These are phyloP conservation scores for Metschnikowia dekortorum DNA, from an alignment of 805 yeast species.

Conservation along the genomic window DNA sequence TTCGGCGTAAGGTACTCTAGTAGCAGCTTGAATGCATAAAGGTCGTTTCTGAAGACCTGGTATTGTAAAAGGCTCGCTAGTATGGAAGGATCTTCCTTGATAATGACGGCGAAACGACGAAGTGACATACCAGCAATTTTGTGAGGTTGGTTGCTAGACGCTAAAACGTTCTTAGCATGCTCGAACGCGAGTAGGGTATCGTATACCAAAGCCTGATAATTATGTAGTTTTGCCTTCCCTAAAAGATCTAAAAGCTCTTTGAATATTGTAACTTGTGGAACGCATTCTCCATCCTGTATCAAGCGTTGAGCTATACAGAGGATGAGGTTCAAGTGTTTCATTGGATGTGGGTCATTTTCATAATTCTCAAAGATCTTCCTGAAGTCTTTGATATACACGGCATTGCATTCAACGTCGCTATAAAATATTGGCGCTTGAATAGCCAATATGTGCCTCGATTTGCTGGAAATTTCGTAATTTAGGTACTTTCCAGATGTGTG, in stretches of 20 bases:
- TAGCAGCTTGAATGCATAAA: conserved; percentile 19
- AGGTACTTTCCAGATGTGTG: conserved; percentile 30
- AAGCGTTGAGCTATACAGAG: conserved; percentile 11
- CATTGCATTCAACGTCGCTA: conserved; percentile 13
- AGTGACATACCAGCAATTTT: conserved; percentile 13
- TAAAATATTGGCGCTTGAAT: conserved; percentile 13
- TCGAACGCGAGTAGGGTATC: conserved; percentile 22
- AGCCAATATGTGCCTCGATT: conserved; percentile 17
- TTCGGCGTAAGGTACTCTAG: conserved; percentile 24
- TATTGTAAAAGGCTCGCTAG: conserved; percentile 24
- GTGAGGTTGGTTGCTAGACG: conserved; percentile 8
- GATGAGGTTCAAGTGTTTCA: conserved; percentile 10
- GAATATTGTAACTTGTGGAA: conserved; percentile 25
- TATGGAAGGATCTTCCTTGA: conserved; percentile 30
- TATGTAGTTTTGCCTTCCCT: conserved; percentile 18
- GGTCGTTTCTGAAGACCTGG: conserved; percentile 20
- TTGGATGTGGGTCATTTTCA: conserved; percentile 6
- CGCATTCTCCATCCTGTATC: conserved; percentile 11
- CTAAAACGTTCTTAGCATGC: conserved; percentile 19
- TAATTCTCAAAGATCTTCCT: conserved; percentile 16
- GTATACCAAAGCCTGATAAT: conserved; percentile 27
- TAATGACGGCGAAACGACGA: conserved; percentile 19
- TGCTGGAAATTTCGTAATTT: conserved; percentile 30
- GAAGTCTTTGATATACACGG: conserved; percentile 21
- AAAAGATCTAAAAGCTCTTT: conserved; percentile 23